Base-by-base conservation (phyloP, 1,284 basidiomycete species). In the Moesziomyces antarcticus region DNA sequence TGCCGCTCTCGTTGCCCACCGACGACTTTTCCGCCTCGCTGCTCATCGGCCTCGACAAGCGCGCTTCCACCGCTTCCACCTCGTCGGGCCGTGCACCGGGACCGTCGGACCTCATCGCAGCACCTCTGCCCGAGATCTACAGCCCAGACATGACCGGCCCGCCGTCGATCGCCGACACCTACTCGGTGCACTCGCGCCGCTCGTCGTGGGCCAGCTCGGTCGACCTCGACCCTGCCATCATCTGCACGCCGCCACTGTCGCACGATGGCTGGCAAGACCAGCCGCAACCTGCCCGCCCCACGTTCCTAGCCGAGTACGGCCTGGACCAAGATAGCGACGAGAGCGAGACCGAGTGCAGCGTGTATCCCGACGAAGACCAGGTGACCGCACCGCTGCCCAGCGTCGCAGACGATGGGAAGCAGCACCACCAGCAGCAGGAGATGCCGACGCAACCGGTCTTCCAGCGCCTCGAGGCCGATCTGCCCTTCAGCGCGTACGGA, bases 111-210 rank as follows among this genome's bases (percentile, higher is more conserved):
- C 41, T 66, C 20, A n/a, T 72, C 3, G 55, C 55, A 7, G 42
- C 42, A 1, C 50, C 50, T 14, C 33, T 72, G 33, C 35, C 69
- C 4, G 24, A 47, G 9, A 50, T 66, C 18, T 41, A 48, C 53
- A 37, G 22, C 41, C 40, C 50, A 8, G n/a, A 55, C 21, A 50
- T 24, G 33, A 24, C 45, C 42, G 35, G 42, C 5, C 51, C 55
- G 21, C 63, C 69, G 21, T 72, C 69, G 37, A 66, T 72, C 18
- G 69, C 69, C n/a, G 59, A 61, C 41, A 62, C 69, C n/a, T 52
- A 55, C 42, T 72, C 69, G 18, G 14, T 51, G 11, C 55, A 55
- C 40, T 66, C 62, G 21, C 69, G 63, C 13, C 50, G 62, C n/a
- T 53, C 44, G 9, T 72, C 69, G 14, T 72, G 62, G 69, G 69